Conservation (phyloP, 2,329 filamentous ascomycete genomes). For the Arthrobotrys musiformis region DNA sequence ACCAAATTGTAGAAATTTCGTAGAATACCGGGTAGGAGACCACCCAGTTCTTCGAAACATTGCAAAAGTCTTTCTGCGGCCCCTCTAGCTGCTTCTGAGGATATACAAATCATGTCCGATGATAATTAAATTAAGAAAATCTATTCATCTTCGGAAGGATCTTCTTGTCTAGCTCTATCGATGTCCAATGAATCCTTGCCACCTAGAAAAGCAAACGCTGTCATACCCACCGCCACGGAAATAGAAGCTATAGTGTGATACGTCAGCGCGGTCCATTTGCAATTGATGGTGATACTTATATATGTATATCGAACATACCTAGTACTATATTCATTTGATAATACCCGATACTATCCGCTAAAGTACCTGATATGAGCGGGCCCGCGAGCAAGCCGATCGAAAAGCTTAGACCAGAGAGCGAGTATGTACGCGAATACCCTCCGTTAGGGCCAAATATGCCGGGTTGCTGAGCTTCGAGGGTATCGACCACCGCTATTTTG, state of each 20-base stretch:
- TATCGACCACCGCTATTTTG: slow-evolving; percentile 35
- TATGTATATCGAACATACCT: slow-evolving; percentile 7
- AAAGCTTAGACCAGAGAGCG: slow-evolving; percentile 59
- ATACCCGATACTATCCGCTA: slow-evolving; percentile 14
- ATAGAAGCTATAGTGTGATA: background rate
- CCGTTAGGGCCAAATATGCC: slow-evolving; percentile 59
- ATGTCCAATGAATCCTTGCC: background rate
- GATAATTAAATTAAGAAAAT: too few species aligned
- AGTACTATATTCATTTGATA: slow-evolving; percentile 7
- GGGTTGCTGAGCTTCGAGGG: slow-evolving; percentile 56
- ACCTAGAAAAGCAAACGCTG: background rate
- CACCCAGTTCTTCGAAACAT: too few species aligned
- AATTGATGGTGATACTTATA: too few species aligned
- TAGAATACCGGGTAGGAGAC: too few species aligned
- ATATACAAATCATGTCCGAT: too few species aligned
- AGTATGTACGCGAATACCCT: slow-evolving; percentile 59
- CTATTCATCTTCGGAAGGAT: background rate
- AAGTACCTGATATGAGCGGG: slow-evolving; percentile 37
- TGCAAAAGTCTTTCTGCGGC: too few species aligned
- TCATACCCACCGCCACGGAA: background rate
- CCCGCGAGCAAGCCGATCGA: slow-evolving; percentile 58
- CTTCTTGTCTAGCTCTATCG: background rate
- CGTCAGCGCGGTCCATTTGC: background rate
- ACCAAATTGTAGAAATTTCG: too few species aligned
- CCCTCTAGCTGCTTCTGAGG: too few species aligned